Conservation (phyloP, 2,329 filamentous ascomycete genomes). For the Botrytis deweyae region DNA sequence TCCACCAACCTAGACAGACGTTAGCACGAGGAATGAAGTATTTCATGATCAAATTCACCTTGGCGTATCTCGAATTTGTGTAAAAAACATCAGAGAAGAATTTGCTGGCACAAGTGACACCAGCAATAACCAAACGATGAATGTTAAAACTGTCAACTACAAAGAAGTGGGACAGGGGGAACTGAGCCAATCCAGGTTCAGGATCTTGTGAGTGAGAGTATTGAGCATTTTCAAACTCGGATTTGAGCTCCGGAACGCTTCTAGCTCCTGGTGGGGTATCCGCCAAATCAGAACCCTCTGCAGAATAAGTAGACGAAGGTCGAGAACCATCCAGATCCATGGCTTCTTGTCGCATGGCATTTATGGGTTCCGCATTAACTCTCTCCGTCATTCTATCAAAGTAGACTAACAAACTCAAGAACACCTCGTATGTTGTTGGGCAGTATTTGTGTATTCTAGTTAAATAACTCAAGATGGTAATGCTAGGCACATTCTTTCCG, state of each 20-base stretch:
- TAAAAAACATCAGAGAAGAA: conserved; percentile 99
- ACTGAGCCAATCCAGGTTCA: conserved; percentile 29
- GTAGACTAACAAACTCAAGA: conserved; percentile 90
- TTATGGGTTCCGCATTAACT: conserved; percentile 78
- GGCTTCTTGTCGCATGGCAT: conserved; percentile 54
- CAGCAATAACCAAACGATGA: conserved; percentile 91
- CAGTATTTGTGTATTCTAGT: conserved; percentile 98
- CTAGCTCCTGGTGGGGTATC: conserved; percentile 34
- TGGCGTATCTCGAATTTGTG: conserved; percentile 97
- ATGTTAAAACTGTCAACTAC: conserved; percentile 99
- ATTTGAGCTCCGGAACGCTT: conserved; percentile 34
- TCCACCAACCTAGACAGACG: conserved; percentile 73
- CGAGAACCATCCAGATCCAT: conserved; percentile 33
- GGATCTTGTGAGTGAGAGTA: conserved; percentile 34
- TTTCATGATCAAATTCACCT: conserved; percentile 57
- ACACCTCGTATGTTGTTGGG: conserved; percentile 97
- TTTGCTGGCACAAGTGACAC: conserved; percentile 97
- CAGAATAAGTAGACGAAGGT: conserved; percentile 35
- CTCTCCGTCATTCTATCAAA: conserved; percentile 99
- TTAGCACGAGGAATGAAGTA: not conserved
- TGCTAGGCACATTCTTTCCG: conserved; percentile 95
- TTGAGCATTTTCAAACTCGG: conserved; percentile 34
- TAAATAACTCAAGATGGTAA: conserved; percentile 93
- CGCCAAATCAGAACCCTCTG: conserved; percentile 37
- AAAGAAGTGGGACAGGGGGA: conserved; percentile 67